Percentiles rank a stretch among this genome's conserved stretches.
These are phyloP conservation scores for Crucihimalaya himalaica DNA, from an alignment of 345 rosid species.

Conservation along the genomic window DNA sequence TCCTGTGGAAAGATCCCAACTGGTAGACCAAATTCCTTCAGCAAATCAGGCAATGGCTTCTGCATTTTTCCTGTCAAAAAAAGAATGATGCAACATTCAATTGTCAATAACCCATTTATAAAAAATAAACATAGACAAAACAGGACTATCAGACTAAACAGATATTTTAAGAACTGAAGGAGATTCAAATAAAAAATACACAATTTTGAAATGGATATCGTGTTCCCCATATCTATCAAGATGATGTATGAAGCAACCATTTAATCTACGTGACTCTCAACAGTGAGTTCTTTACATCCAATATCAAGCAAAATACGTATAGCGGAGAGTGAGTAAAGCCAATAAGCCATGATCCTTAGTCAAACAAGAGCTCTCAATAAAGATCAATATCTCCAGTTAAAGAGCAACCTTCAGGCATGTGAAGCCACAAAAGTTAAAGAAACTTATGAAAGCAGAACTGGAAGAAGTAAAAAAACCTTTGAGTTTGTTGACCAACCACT, in stretches of 20 bases:
- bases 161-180: too few species aligned
- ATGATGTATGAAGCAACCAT: too few species aligned
- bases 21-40: constrained; percentile 77
- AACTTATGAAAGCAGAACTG: background rate
- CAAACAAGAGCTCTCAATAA: background rate
- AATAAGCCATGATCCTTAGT: background rate
- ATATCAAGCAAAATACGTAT: too few species aligned
- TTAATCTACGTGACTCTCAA: too few species aligned
- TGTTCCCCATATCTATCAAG: too few species aligned
- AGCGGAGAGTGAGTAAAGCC: too few species aligned
- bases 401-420: background rate
- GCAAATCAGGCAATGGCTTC: constrained; percentile 81
- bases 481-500: constrained; percentile 88
- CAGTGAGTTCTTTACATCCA: too few species aligned
- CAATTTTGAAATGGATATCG: too few species aligned
- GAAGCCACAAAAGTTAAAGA: background rate
- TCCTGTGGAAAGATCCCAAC: constrained; percentile 92
- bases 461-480: constrained; percentile 62
- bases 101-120: background rate
- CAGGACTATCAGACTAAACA: background rate
- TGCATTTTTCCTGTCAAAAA: constrained; percentile 87
- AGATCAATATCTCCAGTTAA: background rate
- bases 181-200: too few species aligned
- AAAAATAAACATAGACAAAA: background rate
- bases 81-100: background rate